Evolutionary conservation across 179 eudicot species (phyloP).

Genomic region (Dionaea muscipula): DNA sequence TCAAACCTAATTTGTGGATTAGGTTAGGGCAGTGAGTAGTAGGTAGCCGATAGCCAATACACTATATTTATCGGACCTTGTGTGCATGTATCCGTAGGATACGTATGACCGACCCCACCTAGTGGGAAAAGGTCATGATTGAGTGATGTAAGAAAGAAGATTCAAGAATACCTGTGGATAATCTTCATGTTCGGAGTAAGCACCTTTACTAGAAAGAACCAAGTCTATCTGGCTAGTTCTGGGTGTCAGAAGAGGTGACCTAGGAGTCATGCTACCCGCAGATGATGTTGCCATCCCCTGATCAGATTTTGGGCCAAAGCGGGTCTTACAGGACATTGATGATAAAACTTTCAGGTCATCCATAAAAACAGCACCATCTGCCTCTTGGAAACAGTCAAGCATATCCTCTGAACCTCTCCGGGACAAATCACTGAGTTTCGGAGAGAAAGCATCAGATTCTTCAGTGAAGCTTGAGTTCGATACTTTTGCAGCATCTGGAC

Average conservation of each 20-base stretch:
- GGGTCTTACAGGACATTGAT: slow-evolving; percentile 80
- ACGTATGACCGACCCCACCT: too few species aligned
- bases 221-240: slow-evolving; percentile 73
- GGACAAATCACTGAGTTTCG: slow-evolving; percentile 95
- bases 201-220: slow-evolving; percentile 74
- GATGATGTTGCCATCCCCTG: slow-evolving; percentile 99
- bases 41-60: too few species aligned
- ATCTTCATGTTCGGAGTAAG: slow-evolving; percentile 79
- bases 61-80: too few species aligned
- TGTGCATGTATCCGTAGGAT: too few species aligned
- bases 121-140: too few species aligned
- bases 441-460: slow-evolving; percentile 77
- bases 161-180: slow-evolving; percentile 60
- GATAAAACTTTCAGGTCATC: slow-evolving; percentile 85
- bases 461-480: slow-evolving; percentile 81
- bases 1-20: too few species aligned
- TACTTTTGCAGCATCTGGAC: slow-evolving; percentile 86
- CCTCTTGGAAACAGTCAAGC: slow-evolving; percentile 83
- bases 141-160: slow-evolving; percentile 2
- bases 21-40: too few species aligned
- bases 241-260: slow-evolving; percentile 87
- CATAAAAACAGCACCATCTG: slow-evolving; percentile 62
- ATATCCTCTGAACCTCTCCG: slow-evolving; percentile 95
- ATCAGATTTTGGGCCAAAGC: slow-evolving; percentile 98
- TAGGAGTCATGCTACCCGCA: slow-evolving; percentile 96